These are phyloP conservation scores for Tieghemiomyces parasiticus DNA, from an alignment of 192 early-diverging fungal species.

Conservation along the genomic window DNA sequence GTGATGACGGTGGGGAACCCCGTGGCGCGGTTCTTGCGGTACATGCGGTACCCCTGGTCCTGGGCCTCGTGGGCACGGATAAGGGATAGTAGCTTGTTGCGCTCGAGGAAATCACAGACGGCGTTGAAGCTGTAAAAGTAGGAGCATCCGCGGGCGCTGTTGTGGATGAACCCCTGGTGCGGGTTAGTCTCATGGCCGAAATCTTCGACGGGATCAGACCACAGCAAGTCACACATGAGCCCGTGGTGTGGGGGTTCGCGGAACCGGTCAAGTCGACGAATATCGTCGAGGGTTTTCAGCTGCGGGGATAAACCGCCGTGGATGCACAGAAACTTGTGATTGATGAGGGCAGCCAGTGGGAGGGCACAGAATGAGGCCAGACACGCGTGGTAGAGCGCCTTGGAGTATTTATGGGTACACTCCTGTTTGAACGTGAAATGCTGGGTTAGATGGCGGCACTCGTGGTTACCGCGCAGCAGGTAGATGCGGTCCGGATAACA, in stretches of 20 bases:
- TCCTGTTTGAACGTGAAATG: conserved; percentile 27
- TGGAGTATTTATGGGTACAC: conserved; percentile 21
- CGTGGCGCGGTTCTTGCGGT: conserved; percentile 42
- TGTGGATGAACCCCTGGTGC: conserved; percentile 73
- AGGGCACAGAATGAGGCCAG: conserved; percentile 18
- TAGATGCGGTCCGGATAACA: conserved; percentile 20
- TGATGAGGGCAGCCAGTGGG: conserved; percentile 17
- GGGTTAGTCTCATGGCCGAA: conserved; percentile 74
- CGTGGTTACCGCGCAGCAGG: conserved; percentile 28
- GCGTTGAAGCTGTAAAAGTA: conserved; percentile 57
- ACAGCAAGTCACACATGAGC: conserved; percentile 84
- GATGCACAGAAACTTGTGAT: conserved; percentile 17
- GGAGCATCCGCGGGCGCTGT: conserved; percentile 78
- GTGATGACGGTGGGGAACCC: conserved; percentile 57
- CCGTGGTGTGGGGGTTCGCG: conserved; percentile 83
- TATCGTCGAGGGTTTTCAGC: conserved; percentile 16
- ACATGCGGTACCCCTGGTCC: conserved; percentile 24
- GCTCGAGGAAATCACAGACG: conserved; percentile 21
- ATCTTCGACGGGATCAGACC: conserved; percentile 88
- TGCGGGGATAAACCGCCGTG: conserved; percentile 24
- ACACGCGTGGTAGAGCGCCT: conserved; percentile 20
- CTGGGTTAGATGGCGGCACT: conserved; percentile 22
- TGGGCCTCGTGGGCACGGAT: conserved; percentile 29
- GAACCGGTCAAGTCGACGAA: conserved; percentile 62
- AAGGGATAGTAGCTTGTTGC: conserved; percentile 22